These are phyloP conservation scores for Pittosporum tobira DNA, from an alignment of 129 eudicot genomes.

Conservation along the genomic window DNA sequence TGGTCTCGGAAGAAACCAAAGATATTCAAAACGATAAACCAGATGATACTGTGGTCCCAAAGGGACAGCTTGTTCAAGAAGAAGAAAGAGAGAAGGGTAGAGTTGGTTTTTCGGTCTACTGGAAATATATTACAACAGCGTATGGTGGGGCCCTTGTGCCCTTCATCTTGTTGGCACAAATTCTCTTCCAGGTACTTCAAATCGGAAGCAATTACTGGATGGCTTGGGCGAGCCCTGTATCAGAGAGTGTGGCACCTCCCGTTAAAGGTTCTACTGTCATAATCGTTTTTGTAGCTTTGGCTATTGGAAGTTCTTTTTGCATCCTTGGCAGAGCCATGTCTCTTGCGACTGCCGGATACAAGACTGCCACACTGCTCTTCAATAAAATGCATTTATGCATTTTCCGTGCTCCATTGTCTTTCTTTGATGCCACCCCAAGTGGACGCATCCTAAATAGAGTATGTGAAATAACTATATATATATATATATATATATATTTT, in stretches of 20 bases:
- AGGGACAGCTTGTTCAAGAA: slow-evolving; percentile 74
- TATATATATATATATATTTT: background rate
- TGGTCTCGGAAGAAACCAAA: slow-evolving; percentile 13
- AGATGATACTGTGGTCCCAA: slow-evolving; percentile 23
- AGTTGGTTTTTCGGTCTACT: slow-evolving; percentile 58
- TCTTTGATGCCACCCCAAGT: slow-evolving; percentile 92
- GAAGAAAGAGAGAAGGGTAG: slow-evolving; percentile 84
- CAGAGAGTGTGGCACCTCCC: slow-evolving; percentile 38
- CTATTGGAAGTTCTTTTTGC: slow-evolving; percentile 67
- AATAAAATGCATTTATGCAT: slow-evolving; percentile 67
- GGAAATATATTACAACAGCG: slow-evolving; percentile 86
- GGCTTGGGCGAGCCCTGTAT: slow-evolving; percentile 84
- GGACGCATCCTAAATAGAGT: slow-evolving; percentile 82
- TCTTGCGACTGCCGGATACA: slow-evolving; percentile 45
- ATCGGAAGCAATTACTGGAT: slow-evolving; percentile 86
- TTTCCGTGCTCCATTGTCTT: slow-evolving; percentile 94
- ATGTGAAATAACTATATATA: too few relatives aligned
- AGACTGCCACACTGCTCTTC: slow-evolving; percentile 69
- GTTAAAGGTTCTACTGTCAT: slow-evolving; percentile 43
- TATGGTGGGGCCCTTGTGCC: slow-evolving; percentile 82
- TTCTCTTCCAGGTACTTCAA: slow-evolving; percentile 53
- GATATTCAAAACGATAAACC: slow-evolving; percentile 22
- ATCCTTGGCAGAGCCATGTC: slow-evolving; percentile 43
- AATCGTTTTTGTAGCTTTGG: slow-evolving; percentile 57
- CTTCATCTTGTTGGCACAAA: slow-evolving; percentile 51